phyloP scores from a whole-genome alignment of 257 asterid species.

The Galeopsis tetrahit region DNA sequence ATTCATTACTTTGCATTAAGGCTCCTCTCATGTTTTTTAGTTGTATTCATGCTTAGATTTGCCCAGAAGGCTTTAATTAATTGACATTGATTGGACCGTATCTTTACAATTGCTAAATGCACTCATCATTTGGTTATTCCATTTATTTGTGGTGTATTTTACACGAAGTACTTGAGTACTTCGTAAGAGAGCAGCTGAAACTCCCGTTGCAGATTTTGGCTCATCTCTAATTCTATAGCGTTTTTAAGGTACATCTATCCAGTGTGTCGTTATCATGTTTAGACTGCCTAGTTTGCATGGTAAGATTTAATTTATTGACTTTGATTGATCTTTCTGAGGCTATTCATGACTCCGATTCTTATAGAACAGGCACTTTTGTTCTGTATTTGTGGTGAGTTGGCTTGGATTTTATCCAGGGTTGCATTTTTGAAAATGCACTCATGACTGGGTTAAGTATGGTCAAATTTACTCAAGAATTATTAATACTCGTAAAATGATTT shows the following conservation, averaged over 20 bases:
- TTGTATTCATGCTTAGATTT: neutral
- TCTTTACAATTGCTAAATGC: neutral
- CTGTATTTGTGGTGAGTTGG: neutral
- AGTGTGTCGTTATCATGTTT: neutral
- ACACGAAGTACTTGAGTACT: too few relatives aligned
- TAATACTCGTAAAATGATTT: too few relatives aligned
- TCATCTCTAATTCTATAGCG: too few relatives aligned
- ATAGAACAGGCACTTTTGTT: neutral
- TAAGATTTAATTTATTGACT: neutral
- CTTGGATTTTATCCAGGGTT: neutral
- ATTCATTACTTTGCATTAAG: too few relatives aligned
- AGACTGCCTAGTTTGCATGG: neutral
- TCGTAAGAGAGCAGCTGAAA: too few relatives aligned
- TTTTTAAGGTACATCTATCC: neutral
- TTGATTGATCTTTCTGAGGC: neutral
- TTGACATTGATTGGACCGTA: too few relatives aligned
- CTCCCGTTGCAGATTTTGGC: neutral
- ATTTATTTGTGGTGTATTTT: too few relatives aligned
- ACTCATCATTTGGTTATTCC: too few relatives aligned
- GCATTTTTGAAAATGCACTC: neutral
- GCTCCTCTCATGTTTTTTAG: too few relatives aligned
- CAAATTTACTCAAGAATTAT: neutral
- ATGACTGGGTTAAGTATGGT: neutral
- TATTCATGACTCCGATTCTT: neutral
- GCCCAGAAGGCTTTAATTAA: too few relatives aligned